Evolutionary conservation across 192 early-diverging fungal species (phyloP).

Genomic region (Entomortierella lignicola): DNA sequence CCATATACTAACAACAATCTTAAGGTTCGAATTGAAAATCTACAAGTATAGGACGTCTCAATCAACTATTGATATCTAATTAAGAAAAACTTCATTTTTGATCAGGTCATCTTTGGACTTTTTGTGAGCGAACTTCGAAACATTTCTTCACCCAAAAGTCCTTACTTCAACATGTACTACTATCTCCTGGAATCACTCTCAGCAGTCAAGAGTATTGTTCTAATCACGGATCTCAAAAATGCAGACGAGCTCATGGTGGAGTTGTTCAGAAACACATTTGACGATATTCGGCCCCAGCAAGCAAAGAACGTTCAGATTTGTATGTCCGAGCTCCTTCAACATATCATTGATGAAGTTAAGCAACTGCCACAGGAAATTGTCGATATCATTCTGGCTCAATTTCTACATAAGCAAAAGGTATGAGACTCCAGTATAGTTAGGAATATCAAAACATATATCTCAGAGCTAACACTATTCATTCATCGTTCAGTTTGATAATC

Average conservation of each 20-base stretch:
- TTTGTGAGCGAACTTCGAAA: conserved; percentile 83
- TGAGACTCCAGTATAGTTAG: background rate
- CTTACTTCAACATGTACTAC: conserved; percentile 79
- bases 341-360: conserved; percentile 81
- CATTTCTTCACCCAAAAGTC: conserved; percentile 65
- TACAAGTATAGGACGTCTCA: background rate
- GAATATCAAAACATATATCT: too few relatives aligned
- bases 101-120: conserved; percentile 82
- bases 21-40: conserved; percentile 56
- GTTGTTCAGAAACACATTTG: conserved; percentile 80
- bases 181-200: conserved; percentile 92
- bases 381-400: conserved; percentile 85
- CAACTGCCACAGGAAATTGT: conserved; percentile 82
- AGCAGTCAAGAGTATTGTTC: conserved; percentile 82
- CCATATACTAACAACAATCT: conserved; percentile 87
- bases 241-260: conserved; percentile 79
- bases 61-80: background rate
- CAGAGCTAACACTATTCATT: too few relatives aligned
- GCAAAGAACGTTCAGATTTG: conserved; percentile 82
- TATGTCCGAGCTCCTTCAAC: conserved; percentile 85
- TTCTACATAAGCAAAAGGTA: conserved; percentile 75
- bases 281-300: conserved; percentile 72
- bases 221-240: conserved; percentile 83
- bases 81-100: too few relatives aligned
- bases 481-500: conserved; percentile 62